Conservation (phyloP, 73 alveolate genomes). For the Paramecium pentaurelia region DNA sequence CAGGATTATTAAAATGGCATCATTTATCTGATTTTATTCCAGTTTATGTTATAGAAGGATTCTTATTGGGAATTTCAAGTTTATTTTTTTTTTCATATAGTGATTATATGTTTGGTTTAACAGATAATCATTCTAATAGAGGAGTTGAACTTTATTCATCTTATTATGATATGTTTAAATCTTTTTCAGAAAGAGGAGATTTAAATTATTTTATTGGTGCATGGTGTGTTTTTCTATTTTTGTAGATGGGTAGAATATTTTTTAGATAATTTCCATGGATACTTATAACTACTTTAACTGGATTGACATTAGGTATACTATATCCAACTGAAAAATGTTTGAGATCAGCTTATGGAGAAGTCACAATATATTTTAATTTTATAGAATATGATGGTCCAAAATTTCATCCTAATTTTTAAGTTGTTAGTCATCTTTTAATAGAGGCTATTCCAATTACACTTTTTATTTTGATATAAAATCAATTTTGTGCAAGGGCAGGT, state of each 20-base stretch:
- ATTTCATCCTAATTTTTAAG: background rate
- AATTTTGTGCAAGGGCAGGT: slow-evolving; percentile 34
- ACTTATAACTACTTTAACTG: background rate
- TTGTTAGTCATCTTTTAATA: background rate
- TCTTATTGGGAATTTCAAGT: slow-evolving; percentile 10
- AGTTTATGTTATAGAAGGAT: slow-evolving; percentile 36
- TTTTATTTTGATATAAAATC: slow-evolving; percentile 4
- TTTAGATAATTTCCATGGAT: slow-evolving; percentile 16
- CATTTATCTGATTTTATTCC: slow-evolving; percentile 35
- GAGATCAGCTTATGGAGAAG: slow-evolving; percentile 25
- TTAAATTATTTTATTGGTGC: background rate
- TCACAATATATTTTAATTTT: background rate
- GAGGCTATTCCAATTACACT: background rate
- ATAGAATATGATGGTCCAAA: slow-evolving; percentile 23
- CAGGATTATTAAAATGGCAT: slow-evolving; percentile 27
- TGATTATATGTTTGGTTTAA: slow-evolving; percentile 34
- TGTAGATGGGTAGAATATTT: slow-evolving; percentile 9
- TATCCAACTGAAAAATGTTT: slow-evolving; percentile 48
- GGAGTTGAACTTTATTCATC: background rate
- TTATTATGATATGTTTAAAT: background rate
- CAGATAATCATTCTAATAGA: slow-evolving; percentile 44
- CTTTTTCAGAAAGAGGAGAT: slow-evolving; percentile 15
- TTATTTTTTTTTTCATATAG: background rate
- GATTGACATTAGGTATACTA: background rate
- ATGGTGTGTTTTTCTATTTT: background rate